These are phyloP conservation scores for Moesziomyces antarcticus DNA, from an alignment of 1,284 basidiomycete species.

Conservation along the genomic window DNA sequence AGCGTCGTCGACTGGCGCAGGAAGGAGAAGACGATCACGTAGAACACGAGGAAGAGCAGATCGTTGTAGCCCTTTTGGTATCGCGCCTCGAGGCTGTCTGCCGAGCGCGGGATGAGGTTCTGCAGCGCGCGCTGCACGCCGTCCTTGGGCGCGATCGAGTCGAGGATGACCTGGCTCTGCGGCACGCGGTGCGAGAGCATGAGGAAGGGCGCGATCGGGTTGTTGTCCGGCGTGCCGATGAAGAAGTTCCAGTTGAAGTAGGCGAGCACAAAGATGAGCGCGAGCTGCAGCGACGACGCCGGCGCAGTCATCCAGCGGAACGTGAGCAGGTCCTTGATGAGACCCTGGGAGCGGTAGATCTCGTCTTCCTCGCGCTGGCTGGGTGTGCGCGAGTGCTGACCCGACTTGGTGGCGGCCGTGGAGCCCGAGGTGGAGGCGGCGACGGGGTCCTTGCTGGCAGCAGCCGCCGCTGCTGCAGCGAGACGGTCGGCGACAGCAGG, in stretches of 20 bases:
- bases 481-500: conserved; percentile 43
- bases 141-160: conserved; percentile 31
- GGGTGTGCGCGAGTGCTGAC: conserved; percentile 3
- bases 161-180: conserved; percentile 72
- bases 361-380: conserved; percentile 28
- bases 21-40: conserved; percentile 92
- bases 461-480: conserved; percentile 16
- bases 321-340: conserved; percentile 46
- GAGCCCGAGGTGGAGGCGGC: conserved; percentile 22
- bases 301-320: conserved; percentile 65
- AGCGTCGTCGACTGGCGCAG: conserved; percentile 82
- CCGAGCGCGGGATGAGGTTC: conserved; percentile 35
- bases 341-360: conserved; percentile 41
- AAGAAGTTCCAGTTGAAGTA: conserved; percentile 78
- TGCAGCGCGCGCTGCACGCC: conserved; percentile 21
- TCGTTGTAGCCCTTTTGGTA: conserved; percentile 71
- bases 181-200: conserved; percentile 77
- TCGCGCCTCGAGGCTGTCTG: conserved; percentile 36
- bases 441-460: conserved; percentile 17
- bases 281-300: conserved; percentile 69
- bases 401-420: conserved; percentile 8
- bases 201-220: conserved; percentile 82
- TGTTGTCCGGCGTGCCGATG: conserved; percentile 71
- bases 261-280: conserved; percentile 78
- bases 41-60: conserved; percentile 83